A percentile compares a stretch with the other conserved stretches of the same genome.
Conservation (phyloP, 2,329 filamentous ascomycete species). For the Cercospora berteroae region DNA sequence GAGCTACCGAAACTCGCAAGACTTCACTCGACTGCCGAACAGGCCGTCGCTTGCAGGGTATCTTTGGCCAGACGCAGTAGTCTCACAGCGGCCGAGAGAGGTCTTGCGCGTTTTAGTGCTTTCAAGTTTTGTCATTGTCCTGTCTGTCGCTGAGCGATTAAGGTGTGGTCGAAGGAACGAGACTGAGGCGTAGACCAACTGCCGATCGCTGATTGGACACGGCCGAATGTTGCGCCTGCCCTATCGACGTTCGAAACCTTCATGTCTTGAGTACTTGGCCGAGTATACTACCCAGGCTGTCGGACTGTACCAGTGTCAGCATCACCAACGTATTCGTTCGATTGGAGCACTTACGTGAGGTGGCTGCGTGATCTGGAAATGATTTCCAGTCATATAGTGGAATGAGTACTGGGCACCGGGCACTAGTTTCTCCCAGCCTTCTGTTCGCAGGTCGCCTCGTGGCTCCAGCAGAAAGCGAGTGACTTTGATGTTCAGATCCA, state of each 20-base stretch:
- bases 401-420: constrained; percentile 31
- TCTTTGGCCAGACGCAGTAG: not conserved
- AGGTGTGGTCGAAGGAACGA: not conserved
- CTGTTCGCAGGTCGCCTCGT: constrained; percentile 30
- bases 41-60: not conserved
- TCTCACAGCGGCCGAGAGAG: not conserved
- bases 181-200: not conserved
- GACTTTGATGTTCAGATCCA: constrained; percentile 34
- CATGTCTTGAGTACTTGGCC: constrained; percentile 6
- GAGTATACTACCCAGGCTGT: constrained; percentile 22
- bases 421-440: constrained; percentile 34
- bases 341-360: constrained; percentile 29
- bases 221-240: not conserved
- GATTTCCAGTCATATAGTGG: constrained; percentile 36
- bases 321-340: not conserved
- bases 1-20: not conserved
- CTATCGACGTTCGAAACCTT: not conserved
- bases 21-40: not conserved
- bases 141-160: not conserved
- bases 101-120: not conserved
- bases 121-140: not conserved
- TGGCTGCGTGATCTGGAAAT: constrained; percentile 36
- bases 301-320: constrained; percentile 13
- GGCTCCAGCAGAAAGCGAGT: constrained; percentile 36
- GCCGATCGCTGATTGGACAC: not conserved